A percentile compares a stretch with the other conserved stretches of the same genome.
Evolutionary conservation across 1,284 basidiomycete species (phyloP).

Genomic region (Ustilago lituana): DNA sequence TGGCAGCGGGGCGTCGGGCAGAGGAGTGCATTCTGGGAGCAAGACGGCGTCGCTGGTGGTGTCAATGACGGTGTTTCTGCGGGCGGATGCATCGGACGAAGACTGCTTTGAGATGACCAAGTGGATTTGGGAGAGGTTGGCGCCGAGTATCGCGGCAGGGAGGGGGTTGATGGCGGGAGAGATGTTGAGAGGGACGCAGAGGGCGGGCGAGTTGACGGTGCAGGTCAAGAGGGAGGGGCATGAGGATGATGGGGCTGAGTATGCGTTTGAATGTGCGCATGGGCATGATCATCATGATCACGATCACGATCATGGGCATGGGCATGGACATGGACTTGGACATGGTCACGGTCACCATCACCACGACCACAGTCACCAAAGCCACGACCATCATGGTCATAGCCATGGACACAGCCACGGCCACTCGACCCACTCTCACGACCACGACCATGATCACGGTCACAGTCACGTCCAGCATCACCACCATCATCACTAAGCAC

Average conservation of each 20-base stretch:
- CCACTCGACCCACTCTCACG: slow-evolving; percentile 5
- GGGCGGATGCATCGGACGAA: slow-evolving; percentile 44
- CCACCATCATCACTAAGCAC: not conserved
- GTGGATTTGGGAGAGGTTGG: slow-evolving; percentile 60
- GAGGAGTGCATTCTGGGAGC: slow-evolving; percentile 45
- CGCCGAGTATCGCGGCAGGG: slow-evolving; percentile 55
- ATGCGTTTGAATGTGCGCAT: slow-evolving; percentile 13
- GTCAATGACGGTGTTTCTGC: slow-evolving; percentile 52
- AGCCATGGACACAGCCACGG: slow-evolving; percentile 4
- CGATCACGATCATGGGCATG: slow-evolving; percentile 21
- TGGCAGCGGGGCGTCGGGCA: slow-evolving; percentile 8
- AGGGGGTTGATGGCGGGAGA: slow-evolving; percentile 56
- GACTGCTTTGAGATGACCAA: slow-evolving; percentile 61
- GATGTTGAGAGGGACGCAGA: slow-evolving; percentile 51
- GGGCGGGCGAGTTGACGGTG: slow-evolving; percentile 62
- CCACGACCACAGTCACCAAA: slow-evolving; percentile 36
- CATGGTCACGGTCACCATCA: slow-evolving; percentile 28
- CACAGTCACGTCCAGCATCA: slow-evolving; percentile 16
- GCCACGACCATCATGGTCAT: slow-evolving; percentile 23
- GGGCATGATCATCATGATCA: slow-evolving; percentile 35
- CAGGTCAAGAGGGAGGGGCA: slow-evolving; percentile 55
- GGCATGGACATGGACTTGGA: slow-evolving; percentile 28
- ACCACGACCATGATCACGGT: too few species aligned
- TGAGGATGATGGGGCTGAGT: slow-evolving; percentile 36
- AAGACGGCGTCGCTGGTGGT: slow-evolving; percentile 60